Evolutionary conservation across 148 eudicot species (phyloP).

Genomic region (Chenopodium quinoa): DNA sequence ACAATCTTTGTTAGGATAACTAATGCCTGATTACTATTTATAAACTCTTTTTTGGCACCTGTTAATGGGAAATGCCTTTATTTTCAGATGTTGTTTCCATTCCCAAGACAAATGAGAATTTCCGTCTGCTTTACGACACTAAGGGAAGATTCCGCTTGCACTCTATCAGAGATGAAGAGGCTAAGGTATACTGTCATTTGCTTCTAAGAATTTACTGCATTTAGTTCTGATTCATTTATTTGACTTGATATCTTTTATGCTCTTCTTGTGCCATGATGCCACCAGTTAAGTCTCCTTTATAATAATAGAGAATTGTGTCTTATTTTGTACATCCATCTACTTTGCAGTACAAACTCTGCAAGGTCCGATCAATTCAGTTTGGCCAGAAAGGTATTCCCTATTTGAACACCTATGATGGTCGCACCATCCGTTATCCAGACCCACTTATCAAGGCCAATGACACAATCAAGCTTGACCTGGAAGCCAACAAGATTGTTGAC

Average conservation of each 20-base stretch:
- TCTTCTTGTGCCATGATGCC: too few relatives aligned
- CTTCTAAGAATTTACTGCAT: too few relatives aligned
- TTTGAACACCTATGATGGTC: slow-evolving; percentile 57
- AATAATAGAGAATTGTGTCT: too few relatives aligned
- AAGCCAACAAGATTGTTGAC: slow-evolving; percentile 44
- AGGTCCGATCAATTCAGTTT: slow-evolving; percentile 53
- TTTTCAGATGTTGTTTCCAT: slow-evolving; percentile 54
- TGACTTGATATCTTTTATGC: too few relatives aligned
- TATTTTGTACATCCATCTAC: neutral
- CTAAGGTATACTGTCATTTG: slow-evolving; percentile 29
- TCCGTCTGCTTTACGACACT: slow-evolving; percentile 59
- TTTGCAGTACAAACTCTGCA: slow-evolving; percentile 60
- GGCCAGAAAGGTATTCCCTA: slow-evolving; percentile 60
- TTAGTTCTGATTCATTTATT: neutral
- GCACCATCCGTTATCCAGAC: slow-evolving; percentile 58
- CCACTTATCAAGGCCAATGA: slow-evolving; percentile 59
- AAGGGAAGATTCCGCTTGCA: slow-evolving; percentile 61
- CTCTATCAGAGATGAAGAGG: slow-evolving; percentile 57
- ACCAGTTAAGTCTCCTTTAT: neutral
- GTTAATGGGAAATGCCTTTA: neutral
- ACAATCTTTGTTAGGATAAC: neutral
- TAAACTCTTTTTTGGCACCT: neutral
- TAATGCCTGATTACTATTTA: too few relatives aligned
- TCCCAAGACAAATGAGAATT: slow-evolving; percentile 57
- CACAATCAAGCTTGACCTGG: slow-evolving; percentile 56